Conservation (phyloP, 352 stramenopile genomes). For the Phytophthora agathidicida region DNA sequence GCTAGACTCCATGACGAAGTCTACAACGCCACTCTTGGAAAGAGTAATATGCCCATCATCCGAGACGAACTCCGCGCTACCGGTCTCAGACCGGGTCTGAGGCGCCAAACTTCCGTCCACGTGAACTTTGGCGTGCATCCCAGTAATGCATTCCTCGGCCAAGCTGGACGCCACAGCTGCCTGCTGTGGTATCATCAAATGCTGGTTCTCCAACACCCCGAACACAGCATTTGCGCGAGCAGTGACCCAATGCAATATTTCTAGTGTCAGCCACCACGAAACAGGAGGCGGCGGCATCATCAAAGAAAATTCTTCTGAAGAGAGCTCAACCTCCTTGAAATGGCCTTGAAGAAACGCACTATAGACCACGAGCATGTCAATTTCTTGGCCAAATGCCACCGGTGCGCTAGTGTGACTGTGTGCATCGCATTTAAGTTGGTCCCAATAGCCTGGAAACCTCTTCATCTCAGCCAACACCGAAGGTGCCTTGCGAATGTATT, state of each 20-base stretch:
- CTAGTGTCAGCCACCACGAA: conserved; percentile 55
- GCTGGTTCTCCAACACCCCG: conserved; percentile 31
- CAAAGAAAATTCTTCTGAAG: not conserved
- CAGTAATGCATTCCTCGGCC: conserved; percentile 25
- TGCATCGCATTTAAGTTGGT: not conserved
- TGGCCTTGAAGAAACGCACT: conserved; percentile 44
- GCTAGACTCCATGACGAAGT: conserved; percentile 49
- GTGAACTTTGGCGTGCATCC: conserved; percentile 35
- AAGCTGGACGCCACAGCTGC: conserved; percentile 31
- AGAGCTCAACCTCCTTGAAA: conserved; percentile 33
- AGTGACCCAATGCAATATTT: conserved; percentile 51
- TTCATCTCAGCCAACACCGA: conserved; percentile 32
- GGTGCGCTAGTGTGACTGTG: conserved; percentile 7
- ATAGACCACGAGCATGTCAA: conserved; percentile 52
- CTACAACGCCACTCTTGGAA: conserved; percentile 31
- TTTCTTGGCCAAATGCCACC: conserved; percentile 35
- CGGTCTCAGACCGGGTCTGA: not conserved
- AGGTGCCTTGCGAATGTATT: conserved; percentile 35
- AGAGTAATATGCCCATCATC: conserved; percentile 21
- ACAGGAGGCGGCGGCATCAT: conserved; percentile 11
- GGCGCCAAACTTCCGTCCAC: not conserved
- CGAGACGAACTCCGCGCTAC: conserved; percentile 26
- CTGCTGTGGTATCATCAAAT: conserved; percentile 27
- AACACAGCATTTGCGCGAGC: conserved; percentile 34
- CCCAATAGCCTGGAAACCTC: conserved; percentile 11